Percentiles rank a stretch among this genome's conserved stretches.
Conservation (phyloP, 805 yeast genomes). For the Suhomyces faveliae region DNA sequence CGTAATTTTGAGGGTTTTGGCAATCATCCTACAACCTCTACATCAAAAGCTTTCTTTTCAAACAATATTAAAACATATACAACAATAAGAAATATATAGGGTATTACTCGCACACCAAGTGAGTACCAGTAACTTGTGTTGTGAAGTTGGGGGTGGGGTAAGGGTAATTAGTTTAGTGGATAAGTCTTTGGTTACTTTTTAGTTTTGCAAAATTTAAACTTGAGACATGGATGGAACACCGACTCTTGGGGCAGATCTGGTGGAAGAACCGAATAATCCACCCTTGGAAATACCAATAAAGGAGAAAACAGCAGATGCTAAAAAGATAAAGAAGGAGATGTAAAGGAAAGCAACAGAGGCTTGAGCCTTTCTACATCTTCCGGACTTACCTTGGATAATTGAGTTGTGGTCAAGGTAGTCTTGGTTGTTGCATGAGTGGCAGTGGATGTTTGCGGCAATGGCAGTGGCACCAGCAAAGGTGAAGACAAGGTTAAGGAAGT, state of each 20-base stretch:
- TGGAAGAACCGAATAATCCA: slow-evolving; percentile 39
- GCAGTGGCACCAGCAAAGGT: slow-evolving; percentile 94
- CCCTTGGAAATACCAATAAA: slow-evolving; percentile 58
- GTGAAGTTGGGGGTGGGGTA: not conserved
- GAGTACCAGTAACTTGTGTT: not conserved
- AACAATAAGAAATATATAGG: slow-evolving; percentile 3
- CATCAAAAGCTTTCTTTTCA: not conserved
- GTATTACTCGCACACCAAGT: not conserved
- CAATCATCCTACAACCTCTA: not conserved
- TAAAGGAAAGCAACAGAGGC: slow-evolving; percentile 78
- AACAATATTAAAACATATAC: slow-evolving; percentile 3
- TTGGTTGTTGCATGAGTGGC: slow-evolving; percentile 79
- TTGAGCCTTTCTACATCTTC: slow-evolving; percentile 95
- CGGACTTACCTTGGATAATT: slow-evolving; percentile 70
- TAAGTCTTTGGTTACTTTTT: not conserved
- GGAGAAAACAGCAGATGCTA: slow-evolving; percentile 61
- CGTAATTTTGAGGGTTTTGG: too few species aligned
- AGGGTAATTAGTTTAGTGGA: not conserved
- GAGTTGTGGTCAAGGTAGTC: slow-evolving; percentile 62
- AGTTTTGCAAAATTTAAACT: slow-evolving; percentile 48
- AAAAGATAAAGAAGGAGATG: slow-evolving; percentile 75
- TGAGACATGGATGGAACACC: slow-evolving; percentile 91
- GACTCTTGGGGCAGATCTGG: slow-evolving; percentile 57
- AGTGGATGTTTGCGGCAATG: slow-evolving; percentile 84
- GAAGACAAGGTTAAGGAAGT: slow-evolving; percentile 87